A percentile compares a stretch with the other conserved stretches of the same genome.
Conservation (phyloP, 768 basidiomycete species). For the Panaeolus cyanescens region DNA sequence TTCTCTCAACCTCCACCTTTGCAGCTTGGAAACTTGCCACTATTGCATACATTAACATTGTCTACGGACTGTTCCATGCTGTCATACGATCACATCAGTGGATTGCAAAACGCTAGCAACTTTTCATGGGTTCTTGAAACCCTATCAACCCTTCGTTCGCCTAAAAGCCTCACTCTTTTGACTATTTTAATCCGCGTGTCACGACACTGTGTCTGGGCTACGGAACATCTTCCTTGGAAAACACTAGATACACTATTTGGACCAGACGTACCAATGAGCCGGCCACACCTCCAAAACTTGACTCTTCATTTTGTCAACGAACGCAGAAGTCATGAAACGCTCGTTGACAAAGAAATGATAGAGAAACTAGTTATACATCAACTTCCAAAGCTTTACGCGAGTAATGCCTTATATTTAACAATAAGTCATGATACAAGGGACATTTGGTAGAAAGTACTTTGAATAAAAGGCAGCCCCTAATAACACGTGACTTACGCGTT, state of each 20-base stretch:
- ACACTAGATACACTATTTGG: not conserved
- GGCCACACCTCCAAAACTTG: not conserved
- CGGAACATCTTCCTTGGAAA: not conserved
- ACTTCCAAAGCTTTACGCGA: not conserved
- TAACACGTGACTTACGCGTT: not conserved
- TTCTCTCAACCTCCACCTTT: not conserved
- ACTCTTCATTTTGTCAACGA: not conserved
- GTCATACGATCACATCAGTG: not conserved
- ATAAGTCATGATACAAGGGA: not conserved
- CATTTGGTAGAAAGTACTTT: not conserved
- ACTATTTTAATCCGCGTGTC: not conserved
- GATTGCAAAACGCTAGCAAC: not conserved
- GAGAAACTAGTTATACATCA: not conserved
- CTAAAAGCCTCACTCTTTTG: not conserved
- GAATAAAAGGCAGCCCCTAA: not conserved
- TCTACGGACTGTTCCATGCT: not conserved
- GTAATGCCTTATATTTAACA: not conserved
- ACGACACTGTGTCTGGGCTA: not conserved
- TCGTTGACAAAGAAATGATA: not conserved
- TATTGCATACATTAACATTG: not conserved
- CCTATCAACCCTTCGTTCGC: not conserved
- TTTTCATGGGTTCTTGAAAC: not conserved
- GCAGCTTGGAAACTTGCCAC: not conserved
- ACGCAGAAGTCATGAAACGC: not conserved
- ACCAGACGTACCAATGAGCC: not conserved